Evolutionary conservation across 1,284 basidiomycete species (phyloP), one percentile per base, ranked within the genome.

Genomic region (Mycena sp.): DNA sequence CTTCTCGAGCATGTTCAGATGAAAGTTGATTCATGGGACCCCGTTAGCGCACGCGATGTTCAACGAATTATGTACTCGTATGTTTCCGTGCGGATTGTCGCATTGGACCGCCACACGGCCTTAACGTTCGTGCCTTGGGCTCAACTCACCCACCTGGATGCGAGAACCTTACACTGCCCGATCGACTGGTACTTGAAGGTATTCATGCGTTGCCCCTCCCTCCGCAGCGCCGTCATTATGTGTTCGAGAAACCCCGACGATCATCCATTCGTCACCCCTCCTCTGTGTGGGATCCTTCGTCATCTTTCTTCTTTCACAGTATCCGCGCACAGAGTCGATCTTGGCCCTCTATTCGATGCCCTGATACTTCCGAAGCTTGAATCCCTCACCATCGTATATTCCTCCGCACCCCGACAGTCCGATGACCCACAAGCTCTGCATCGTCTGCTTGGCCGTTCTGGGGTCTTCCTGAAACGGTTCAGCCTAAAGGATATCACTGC

Each of bases 1-100:
- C 48, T 64, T 11, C 62, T 67, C 1, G 44, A 61, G 21, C 65
- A 67, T 46, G 35, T 67, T 40, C 51, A 67, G 6, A 28, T 67
- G 26, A 38, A 23, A 6, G 53, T 51, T 26, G 56, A 38, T 12
- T 19, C 32, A 16, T 67, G 65, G 65, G 62, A 61, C 23, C 19
- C 21, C 25, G 38, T 19, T 26, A 50, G 40, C 28, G 49, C 40
- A 6, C 25, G 37, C 29, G 21, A 28, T 17, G 21, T 51, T 26
- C 61, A 61, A 21, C 58, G 53, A 45, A 59, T 48, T 40, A 21
- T 67, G n/a, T 60, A 61, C 43, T 61, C 62, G 0, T 64, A 58
- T 40, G 28, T 29, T 1, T 54, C 62, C 44, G 41, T 67, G n/a
- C 30, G 35, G 5, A 64, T 62, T 10, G 21, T 67, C 49, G 62